A percentile compares a stretch with the other conserved stretches of the same genome.
Evolutionary conservation across 768 basidiomycete species (phyloP).

Genomic region (Leccinellum rugosiceps): DNA sequence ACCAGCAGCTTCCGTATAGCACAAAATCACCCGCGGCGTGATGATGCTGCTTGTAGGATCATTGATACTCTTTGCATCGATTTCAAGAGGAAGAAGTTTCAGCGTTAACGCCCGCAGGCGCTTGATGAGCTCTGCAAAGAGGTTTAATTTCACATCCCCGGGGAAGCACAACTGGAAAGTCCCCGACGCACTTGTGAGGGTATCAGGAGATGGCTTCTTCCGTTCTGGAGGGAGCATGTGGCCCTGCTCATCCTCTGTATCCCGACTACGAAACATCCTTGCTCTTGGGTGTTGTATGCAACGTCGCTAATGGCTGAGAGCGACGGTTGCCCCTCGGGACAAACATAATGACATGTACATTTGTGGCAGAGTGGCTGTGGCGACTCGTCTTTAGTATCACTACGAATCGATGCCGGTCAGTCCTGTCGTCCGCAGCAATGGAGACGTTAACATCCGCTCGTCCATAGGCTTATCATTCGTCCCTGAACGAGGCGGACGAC

Average conservation of each 20-base stretch:
- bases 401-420: constrained; percentile 50
- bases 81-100: constrained; percentile 76
- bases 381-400: constrained; percentile 28
- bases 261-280: constrained; percentile 27
- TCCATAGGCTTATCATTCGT: constrained; percentile 90
- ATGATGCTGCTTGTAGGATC: constrained; percentile 82
- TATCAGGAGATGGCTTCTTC: constrained; percentile 62
- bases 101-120: constrained; percentile 75
- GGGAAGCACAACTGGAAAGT: neutral
- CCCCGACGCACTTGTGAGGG: constrained; percentile 64
- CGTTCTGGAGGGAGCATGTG: constrained; percentile 46
- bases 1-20: constrained; percentile 79
- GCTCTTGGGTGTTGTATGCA: neutral
- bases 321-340: neutral
- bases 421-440: constrained; percentile 8
- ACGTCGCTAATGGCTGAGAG: neutral
- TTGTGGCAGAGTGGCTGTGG: constrained; percentile 17
- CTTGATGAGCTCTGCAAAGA: constrained; percentile 65
- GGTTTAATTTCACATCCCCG: neutral
- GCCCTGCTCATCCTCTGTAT: constrained; percentile 35
- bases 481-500: constrained; percentile 84
- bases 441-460: neutral
- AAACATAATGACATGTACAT: neutral
- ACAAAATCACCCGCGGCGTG: constrained; percentile 72
- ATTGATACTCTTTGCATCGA: constrained; percentile 59